These are phyloP conservation scores for Mantamonas sphyraenae DNA, from an alignment of 78 protist species.

Conservation along the genomic window DNA sequence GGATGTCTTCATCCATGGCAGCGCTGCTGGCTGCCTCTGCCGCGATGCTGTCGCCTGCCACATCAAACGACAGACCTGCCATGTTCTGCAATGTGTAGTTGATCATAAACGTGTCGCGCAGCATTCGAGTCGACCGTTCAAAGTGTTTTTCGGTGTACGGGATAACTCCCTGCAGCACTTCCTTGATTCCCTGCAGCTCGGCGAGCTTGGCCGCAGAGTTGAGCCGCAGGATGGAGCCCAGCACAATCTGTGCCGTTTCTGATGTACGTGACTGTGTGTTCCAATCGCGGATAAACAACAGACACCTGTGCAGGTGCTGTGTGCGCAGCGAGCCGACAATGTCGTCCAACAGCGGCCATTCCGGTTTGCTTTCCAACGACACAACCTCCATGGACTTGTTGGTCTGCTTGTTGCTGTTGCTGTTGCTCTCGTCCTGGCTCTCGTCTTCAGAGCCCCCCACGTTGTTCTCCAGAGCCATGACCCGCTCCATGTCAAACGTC, in stretches of 20 bases:
- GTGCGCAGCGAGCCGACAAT: not conserved
- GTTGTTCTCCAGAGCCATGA: not conserved
- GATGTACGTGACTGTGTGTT: slow-evolving; percentile 59
- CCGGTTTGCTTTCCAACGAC: not conserved
- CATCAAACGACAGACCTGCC: no score
- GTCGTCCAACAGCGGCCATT: not conserved
- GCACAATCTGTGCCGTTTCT: slow-evolving; percentile 26
- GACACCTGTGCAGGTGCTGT: slow-evolving; percentile 24
- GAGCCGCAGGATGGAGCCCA: slow-evolving; percentile 16
- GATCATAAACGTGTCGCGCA: slow-evolving; percentile 43
- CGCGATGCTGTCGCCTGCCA: no score
- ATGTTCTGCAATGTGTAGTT: slow-evolving; percentile 41
- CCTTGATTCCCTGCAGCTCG: not conserved
- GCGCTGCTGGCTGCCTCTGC: no score
- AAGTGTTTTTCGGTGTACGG: slow-evolving; percentile 84
- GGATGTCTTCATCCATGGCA: no score
- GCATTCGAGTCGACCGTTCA: slow-evolving; percentile 50
- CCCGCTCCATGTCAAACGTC: not conserved
- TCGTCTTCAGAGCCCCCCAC: not conserved
- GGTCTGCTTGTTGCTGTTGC: not conserved
- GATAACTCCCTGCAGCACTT: slow-evolving; percentile 21
- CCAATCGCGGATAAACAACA: slow-evolving; percentile 74
- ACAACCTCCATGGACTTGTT: not conserved
- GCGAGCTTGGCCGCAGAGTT: slow-evolving; percentile 12
- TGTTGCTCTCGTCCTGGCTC: not conserved